Conservation (phyloP, 768 basidiomycete species). For the Hirschioporus abietinus region DNA sequence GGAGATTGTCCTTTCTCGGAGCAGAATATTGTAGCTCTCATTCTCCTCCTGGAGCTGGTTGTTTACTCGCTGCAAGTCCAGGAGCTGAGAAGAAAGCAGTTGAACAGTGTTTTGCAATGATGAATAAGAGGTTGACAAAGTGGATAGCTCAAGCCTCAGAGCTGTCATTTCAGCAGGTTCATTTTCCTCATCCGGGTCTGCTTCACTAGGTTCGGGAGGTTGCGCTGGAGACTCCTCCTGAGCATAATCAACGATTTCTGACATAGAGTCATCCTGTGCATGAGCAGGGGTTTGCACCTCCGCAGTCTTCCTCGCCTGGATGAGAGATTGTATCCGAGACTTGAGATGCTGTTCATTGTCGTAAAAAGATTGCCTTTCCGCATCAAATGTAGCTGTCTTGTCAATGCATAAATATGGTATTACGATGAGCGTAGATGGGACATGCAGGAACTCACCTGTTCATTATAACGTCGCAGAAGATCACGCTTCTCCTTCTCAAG, state of each 20-base stretch:
- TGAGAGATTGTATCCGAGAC: constrained; percentile 79
- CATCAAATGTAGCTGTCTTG: constrained; percentile 84
- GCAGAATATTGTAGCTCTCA: constrained; percentile 91
- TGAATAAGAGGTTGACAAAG: constrained; percentile 77
- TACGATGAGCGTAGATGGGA: constrained; percentile 9
- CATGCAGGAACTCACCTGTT: constrained; percentile 54
- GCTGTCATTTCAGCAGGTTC: constrained; percentile 89
- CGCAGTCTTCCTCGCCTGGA: constrained; percentile 55
- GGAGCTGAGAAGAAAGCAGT: constrained; percentile 78
- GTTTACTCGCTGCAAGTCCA: constrained; percentile 86
- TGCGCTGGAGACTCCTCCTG: constrained; percentile 36
- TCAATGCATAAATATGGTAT: constrained; percentile 16
- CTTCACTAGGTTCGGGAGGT: constrained; percentile 21
- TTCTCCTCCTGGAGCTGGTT: constrained; percentile 91
- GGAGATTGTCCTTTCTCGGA: constrained; percentile 85
- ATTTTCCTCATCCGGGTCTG: constrained; percentile 48
- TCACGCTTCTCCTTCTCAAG: constrained; percentile 88
- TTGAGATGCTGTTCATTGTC: constrained; percentile 93
- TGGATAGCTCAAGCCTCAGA: constrained; percentile 77
- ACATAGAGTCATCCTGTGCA: constrained; percentile 21
- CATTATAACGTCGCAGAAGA: constrained; percentile 75
- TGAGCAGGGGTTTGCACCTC: constrained; percentile 29
- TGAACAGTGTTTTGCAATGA: constrained; percentile 81
- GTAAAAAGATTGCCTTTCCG: constrained; percentile 87
- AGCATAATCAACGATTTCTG: constrained; percentile 34